Percentiles rank a stretch among this genome's conserved stretches.
Conservation (phyloP, 2,329 filamentous ascomycete species). For the Sclerotinia glacialis region DNA sequence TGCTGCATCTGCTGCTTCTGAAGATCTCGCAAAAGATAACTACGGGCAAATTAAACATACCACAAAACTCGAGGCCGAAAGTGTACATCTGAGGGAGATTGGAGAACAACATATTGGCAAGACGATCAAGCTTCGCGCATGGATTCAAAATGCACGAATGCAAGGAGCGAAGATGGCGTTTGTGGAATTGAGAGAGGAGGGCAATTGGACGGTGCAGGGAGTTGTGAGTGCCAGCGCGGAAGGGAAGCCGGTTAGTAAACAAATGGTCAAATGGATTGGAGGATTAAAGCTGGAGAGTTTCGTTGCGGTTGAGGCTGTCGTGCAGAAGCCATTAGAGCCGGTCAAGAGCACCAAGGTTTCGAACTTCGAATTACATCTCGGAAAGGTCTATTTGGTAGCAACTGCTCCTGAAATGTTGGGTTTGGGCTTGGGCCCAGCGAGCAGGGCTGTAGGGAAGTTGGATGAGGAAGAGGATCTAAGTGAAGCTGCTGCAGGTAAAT, state of each 20-base stretch:
- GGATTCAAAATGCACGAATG: conserved; percentile 81
- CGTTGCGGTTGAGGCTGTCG: conserved; percentile 73
- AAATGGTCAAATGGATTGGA: conserved; percentile 92
- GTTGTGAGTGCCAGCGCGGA: conserved; percentile 67
- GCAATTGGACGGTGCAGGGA: conserved; percentile 76
- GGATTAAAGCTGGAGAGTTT: conserved; percentile 76
- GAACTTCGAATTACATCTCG: conserved; percentile 82
- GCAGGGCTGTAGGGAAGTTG: conserved; percentile 55
- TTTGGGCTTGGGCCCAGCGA: conserved; percentile 56
- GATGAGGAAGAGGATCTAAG: conserved; percentile 57
- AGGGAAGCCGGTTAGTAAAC: conserved; percentile 64
- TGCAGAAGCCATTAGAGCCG: conserved; percentile 79
- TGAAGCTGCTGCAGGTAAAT: conserved; percentile 44
- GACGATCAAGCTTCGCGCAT: conserved; percentile 72
- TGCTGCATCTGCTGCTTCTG: conserved; percentile 58
- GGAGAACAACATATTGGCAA: conserved; percentile 63
- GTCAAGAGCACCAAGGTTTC: conserved; percentile 84
- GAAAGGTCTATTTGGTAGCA: conserved; percentile 77
- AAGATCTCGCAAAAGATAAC: conserved; percentile 70
- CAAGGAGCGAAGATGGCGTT: conserved; percentile 92
- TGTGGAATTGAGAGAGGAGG: conserved; percentile 75
- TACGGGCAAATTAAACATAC: conserved; percentile 70
- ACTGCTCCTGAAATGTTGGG: conserved; percentile 57
- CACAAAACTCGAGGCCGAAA: conserved; percentile 52
- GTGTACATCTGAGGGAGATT: conserved; percentile 62